Percentiles rank a stretch among this genome's conserved stretches.
Conservation (phyloP, 108 stramenopile genomes). For the Licmophora abbreviata region DNA sequence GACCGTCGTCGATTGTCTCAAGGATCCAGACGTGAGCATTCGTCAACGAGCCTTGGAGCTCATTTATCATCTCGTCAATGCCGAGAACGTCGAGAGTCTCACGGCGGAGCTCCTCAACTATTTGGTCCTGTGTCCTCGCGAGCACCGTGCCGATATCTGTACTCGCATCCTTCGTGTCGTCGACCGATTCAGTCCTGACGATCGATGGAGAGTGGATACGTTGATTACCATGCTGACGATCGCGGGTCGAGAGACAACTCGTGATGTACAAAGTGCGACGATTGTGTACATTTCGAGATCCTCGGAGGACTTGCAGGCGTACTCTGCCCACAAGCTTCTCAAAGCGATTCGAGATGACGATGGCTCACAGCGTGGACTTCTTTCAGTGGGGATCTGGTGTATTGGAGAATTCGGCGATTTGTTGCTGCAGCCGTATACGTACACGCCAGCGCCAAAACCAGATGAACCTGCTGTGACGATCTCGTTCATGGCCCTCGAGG, state of each 20-base stretch:
- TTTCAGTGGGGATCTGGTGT: constrained; percentile 93
- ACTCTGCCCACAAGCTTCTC: constrained; percentile 89
- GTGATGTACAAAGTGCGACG: constrained; percentile 67
- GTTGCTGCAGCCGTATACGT: constrained; percentile 59
- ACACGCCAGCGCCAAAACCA: constrained; percentile 33
- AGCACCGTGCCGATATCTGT: constrained; percentile 88
- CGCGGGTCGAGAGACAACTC: constrained; percentile 82
- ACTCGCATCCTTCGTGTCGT: constrained; percentile 81
- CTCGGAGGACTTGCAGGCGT: constrained; percentile 68
- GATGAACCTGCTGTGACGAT: constrained; percentile 17
- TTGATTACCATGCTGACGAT: constrained; percentile 94
- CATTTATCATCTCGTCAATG: constrained; percentile 93
- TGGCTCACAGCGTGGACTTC: constrained; percentile 74
- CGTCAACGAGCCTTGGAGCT: constrained; percentile 97
- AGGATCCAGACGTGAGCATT: constrained; percentile 98
- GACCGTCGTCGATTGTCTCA: constrained; percentile 96
- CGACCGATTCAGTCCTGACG: constrained; percentile 86
- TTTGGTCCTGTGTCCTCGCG: constrained; percentile 90
- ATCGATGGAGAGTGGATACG: constrained; percentile 92
- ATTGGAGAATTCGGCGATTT: constrained; percentile 86
- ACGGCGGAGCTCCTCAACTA: constrained; percentile 97
- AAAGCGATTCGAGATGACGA: constrained; percentile 87
- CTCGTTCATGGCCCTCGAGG: constrained; percentile 57
- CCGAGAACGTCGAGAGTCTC: constrained; percentile 80
- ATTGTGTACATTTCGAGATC: constrained; percentile 79